Conservation (phyloP, 169 alveolate genomes). For the Eimeria maxima region DNA sequence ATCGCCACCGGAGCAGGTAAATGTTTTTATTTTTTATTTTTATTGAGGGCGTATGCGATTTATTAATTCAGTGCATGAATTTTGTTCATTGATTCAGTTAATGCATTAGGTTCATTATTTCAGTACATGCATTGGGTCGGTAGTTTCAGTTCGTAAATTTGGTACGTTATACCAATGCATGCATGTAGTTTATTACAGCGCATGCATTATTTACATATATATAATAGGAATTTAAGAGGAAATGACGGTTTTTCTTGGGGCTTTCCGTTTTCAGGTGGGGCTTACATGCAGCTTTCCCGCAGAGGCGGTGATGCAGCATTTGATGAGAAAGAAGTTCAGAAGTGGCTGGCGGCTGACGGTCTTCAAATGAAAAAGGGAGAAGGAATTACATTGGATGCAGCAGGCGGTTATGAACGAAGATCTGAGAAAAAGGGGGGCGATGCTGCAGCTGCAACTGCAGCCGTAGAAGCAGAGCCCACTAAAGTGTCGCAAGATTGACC, state of each 20-base stretch:
- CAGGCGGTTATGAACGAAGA: slow-evolving; percentile 20
- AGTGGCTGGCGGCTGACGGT: slow-evolving; percentile 74
- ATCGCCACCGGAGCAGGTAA: slow-evolving; percentile 27
- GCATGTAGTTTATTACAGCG: too few species aligned
- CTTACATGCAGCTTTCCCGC: slow-evolving; percentile 43
- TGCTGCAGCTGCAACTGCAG: background rate
- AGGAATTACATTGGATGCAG: slow-evolving; percentile 38
- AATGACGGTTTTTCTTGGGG: background rate
- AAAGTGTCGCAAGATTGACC: too few species aligned
- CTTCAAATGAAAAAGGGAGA: background rate
- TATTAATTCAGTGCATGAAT: too few species aligned
- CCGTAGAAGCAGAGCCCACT: too few species aligned
- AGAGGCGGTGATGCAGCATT: slow-evolving; percentile 60
- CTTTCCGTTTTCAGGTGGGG: slow-evolving; percentile 57
- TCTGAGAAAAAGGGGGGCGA: slow-evolving; percentile 35
- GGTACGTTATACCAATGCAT: background rate
- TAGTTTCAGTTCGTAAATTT: background rate
- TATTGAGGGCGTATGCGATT: too few species aligned
- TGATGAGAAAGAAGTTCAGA: slow-evolving; percentile 50
- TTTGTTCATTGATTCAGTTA: background rate
- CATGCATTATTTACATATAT: too few species aligned
- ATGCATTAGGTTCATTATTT: background rate
- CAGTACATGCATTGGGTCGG: background rate
- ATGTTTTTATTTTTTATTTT: background rate
- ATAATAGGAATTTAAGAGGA: too few species aligned